A percentile compares a stretch with the other conserved stretches of the same genome.
These are phyloP conservation scores for Lentinula sp. DNA, from an alignment of 768 basidiomycete genomes.

Conservation along the genomic window DNA sequence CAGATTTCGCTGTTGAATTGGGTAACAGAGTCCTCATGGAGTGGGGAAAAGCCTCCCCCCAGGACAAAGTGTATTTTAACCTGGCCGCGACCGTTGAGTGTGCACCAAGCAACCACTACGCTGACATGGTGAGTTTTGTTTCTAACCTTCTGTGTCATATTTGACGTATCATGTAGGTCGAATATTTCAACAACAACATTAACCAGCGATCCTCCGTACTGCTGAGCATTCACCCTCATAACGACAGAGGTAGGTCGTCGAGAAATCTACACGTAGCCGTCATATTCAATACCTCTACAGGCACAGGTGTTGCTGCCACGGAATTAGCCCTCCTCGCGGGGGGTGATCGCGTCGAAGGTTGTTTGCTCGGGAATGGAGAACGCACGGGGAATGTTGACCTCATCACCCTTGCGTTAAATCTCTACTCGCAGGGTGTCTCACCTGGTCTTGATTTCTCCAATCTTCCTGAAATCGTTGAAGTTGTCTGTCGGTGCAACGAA, in stretches of 20 bases:
- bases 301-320: conserved; percentile 74
- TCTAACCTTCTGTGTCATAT: neutral
- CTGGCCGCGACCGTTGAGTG: conserved; percentile 82
- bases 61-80: conserved; percentile 77
- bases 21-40: conserved; percentile 56
- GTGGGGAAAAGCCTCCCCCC: conserved; percentile 61
- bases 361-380: conserved; percentile 81
- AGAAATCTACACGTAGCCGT: neutral
- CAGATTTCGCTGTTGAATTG: conserved; percentile 72
- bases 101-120: conserved; percentile 79
- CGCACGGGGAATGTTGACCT: conserved; percentile 84
- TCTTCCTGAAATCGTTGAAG: conserved; percentile 65
- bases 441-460: conserved; percentile 74
- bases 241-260: conserved; percentile 56
- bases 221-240: conserved; percentile 77
- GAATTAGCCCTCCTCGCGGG: conserved; percentile 77
- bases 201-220: conserved; percentile 64
- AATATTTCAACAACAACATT: conserved; percentile 71
- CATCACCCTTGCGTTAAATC: conserved; percentile 76
- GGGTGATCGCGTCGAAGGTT: conserved; percentile 79
- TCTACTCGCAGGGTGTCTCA: conserved; percentile 77
- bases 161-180: conserved; percentile 41
- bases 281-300: conserved; percentile 20
- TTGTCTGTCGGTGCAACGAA: conserved; percentile 76
- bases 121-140: conserved; percentile 54